These are phyloP conservation scores for Populus deltoides DNA, from an alignment of 345 rosid species.

Conservation along the genomic window DNA sequence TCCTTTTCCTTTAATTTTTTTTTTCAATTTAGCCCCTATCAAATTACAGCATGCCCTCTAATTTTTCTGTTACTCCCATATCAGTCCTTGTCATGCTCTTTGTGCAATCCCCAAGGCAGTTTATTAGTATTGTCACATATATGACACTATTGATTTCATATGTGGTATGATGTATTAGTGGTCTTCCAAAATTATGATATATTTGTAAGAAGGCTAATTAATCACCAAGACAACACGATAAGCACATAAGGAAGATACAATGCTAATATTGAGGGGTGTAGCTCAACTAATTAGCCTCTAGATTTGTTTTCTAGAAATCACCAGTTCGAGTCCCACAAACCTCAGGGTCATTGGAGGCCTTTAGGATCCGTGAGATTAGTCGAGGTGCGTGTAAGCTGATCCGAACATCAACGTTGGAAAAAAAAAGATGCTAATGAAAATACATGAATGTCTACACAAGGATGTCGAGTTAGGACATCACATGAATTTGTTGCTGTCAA, in stretches of 20 bases:
- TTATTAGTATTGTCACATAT: background rate
- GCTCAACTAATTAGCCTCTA: fast-evolving
- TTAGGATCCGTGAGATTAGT: too few species aligned
- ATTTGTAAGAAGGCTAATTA: background rate
- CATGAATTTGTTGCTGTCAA: background rate
- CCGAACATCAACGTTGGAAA: too few species aligned
- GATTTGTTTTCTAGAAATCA: too few species aligned
- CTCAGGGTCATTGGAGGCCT: too few species aligned
- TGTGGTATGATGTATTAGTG: background rate
- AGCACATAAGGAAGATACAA: background rate
- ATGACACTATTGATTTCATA: background rate
- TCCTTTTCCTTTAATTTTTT: too few species aligned
- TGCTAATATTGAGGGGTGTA: background rate
- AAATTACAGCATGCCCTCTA: too few species aligned
- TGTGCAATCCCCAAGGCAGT: background rate
- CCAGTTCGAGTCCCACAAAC: too few species aligned
- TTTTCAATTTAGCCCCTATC: too few species aligned
- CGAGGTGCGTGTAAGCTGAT: too few species aligned
- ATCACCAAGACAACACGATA: background rate
- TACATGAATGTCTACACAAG: background rate
- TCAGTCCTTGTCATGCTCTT: too few species aligned
- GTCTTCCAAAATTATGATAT: background rate
- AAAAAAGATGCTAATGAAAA: conserved; percentile 2
- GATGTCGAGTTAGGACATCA: background rate
- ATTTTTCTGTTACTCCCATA: too few species aligned